Base-by-base conservation (phyloP, 176 grass and related monocot species). In the Triticum timopheevii region DNA sequence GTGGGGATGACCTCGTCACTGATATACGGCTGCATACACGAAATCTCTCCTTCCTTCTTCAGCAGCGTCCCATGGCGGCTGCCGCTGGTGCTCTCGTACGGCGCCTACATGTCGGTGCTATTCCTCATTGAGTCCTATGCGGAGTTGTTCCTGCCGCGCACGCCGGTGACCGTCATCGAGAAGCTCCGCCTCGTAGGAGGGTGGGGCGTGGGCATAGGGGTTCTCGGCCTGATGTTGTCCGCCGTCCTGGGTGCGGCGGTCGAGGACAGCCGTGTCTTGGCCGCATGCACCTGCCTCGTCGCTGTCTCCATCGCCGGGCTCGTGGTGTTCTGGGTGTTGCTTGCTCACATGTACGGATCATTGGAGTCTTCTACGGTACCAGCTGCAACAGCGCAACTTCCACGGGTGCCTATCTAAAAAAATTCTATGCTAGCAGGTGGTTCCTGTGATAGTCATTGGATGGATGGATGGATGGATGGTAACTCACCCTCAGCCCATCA, bases 111-210 rank as follows among this genome's bases (percentile, higher is more conserved):
- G 15, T 61, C 76, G 10, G 0, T 78, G 27, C 30, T 61, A 4
- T 8, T 12, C 30, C 3, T 23, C 9, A n/a, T 78, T 2, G n/a
- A 2, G 5, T 36, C 9, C 10, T 61, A 78, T 25, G 49, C 50
- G n/a, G 16, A 12, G 50, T n/a, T 78, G 27, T 78, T n/a, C 28
- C 77, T 79, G 33, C 77, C 56, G n/a, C n/a, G n/a, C 22, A 79
- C 56, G 33, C 77, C 77, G n/a, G 22, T 16, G 77, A 13, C 56
- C 22, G 11, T n/a, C 22, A 6, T 39, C 20, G 50, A 63, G 9
- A 39, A 70, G 67, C 63, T 66, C 63, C n/a, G 13, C 27, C 4
- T 7, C 63, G 7, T 66, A 13, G 63, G 63, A 31, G 3, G 2
- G 25, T 30, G 24, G 25, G 63, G 63, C 27, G 13, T 66, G 6